These are phyloP conservation scores for Pisolithus thermaeus DNA, from an alignment of 1,284 basidiomycete genomes.

Conservation along the genomic window DNA sequence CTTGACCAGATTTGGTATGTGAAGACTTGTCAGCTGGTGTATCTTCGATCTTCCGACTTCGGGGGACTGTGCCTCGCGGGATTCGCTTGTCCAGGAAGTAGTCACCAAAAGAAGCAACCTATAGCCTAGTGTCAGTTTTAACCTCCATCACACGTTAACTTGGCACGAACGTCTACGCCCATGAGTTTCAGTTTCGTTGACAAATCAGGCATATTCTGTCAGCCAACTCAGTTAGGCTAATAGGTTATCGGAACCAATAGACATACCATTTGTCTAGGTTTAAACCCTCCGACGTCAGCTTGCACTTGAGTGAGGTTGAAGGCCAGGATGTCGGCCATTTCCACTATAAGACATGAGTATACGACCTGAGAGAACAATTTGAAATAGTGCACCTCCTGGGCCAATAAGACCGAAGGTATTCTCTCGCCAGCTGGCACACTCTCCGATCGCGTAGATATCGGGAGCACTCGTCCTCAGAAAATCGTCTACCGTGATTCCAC, in stretches of 20 bases:
- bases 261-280: slow-evolving; percentile 43
- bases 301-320: slow-evolving; percentile 64
- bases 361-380: slow-evolving; percentile 2
- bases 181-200: slow-evolving; percentile 67
- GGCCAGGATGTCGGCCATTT: slow-evolving; percentile 72
- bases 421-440: slow-evolving; percentile 66
- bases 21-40: slow-evolving; percentile 2
- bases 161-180: slow-evolving; percentile 58
- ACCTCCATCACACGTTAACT: not conserved
- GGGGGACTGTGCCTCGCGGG: not conserved
- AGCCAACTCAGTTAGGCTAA: slow-evolving; percentile 26
- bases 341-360: slow-evolving; percentile 32
- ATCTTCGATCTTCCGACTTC: slow-evolving; percentile 5
- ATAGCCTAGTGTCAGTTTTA: not conserved
- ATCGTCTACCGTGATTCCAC: slow-evolving; percentile 60
- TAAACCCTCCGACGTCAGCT: slow-evolving; percentile 41
- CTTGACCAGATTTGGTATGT: slow-evolving; percentile 6
- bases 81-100: slow-evolving; percentile 61
- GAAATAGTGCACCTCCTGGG: slow-evolving; percentile 45
- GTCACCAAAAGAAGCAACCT: slow-evolving; percentile 71
- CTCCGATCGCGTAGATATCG: slow-evolving; percentile 70
- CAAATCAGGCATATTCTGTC: slow-evolving; percentile 49
- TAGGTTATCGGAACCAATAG: slow-evolving; percentile 27
- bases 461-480: slow-evolving; percentile 50
- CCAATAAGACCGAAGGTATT: slow-evolving; percentile 69